Conservation (phyloP, 2,329 filamentous ascomycete genomes). For the Acrocalymma vagum region DNA sequence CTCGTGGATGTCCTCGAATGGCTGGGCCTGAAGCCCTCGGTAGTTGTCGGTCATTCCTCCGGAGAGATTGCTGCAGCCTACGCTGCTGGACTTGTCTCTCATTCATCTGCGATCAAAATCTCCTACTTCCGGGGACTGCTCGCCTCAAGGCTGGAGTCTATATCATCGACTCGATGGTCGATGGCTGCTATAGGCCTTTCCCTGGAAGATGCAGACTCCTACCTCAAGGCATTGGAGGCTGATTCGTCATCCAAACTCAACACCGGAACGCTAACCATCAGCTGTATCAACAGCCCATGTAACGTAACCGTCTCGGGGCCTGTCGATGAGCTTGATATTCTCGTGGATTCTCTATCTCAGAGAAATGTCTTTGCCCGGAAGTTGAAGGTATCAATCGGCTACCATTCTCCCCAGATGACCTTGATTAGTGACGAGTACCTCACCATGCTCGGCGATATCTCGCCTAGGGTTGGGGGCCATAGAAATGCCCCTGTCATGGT, state of each 20-base stretch:
- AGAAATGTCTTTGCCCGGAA: conserved; percentile 47
- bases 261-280: conserved; percentile 3
- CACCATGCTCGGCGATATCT: background rate
- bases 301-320: conserved; percentile 55
- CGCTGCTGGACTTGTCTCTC: conserved; percentile 16
- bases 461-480: too few relatives aligned
- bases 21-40: conserved; percentile 18
- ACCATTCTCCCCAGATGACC: conserved; percentile 55
- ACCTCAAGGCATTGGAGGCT: background rate
- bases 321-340: conserved; percentile 35
- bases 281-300: conserved; percentile 43
- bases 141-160: background rate
- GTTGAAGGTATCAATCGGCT: conserved; percentile 54
- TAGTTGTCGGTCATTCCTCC: conserved; percentile 39
- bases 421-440: conserved; percentile 15
- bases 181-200: conserved; percentile 12
- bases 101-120: conserved; percentile 20
- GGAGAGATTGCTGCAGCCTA: conserved; percentile 46
- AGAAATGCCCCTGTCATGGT: too few relatives aligned
- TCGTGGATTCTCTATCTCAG: conserved; percentile 34
- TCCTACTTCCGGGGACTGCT: conserved; percentile 23
- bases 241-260: background rate
- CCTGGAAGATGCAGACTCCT: background rate
- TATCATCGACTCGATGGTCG: background rate
- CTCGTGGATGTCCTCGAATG: conserved; percentile 23